Conservation (phyloP, 345 rosid species). For the Erucastrum elatum region DNA sequence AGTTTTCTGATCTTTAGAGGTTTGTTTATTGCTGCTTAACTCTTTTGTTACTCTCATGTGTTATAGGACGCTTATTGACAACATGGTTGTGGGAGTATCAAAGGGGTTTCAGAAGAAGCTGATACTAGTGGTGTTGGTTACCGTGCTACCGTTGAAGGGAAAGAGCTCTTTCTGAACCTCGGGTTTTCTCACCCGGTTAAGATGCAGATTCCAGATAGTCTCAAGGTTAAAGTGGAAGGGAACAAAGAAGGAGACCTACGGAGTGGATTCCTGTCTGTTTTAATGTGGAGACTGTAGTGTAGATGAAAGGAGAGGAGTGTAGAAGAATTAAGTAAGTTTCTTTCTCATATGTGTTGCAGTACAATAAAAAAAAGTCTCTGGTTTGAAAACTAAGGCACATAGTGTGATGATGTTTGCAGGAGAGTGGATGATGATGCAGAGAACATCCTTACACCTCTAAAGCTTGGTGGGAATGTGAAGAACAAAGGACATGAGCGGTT, state of each 20-base stretch:
- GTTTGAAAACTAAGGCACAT: not conserved
- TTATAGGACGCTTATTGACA: slow-evolving; percentile 81
- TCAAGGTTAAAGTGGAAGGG: slow-evolving; percentile 84
- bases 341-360: slow-evolving; percentile 2
- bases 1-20: not conserved
- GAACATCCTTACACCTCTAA: slow-evolving; percentile 51
- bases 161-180: slow-evolving; percentile 71
- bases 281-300: slow-evolving; percentile 56
- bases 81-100: slow-evolving; percentile 95
- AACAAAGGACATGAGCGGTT: slow-evolving; percentile 55
- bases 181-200: slow-evolving; percentile 95
- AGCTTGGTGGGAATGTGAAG: slow-evolving; percentile 66
- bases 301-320: slow-evolving; percentile 51
- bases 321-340: slow-evolving; percentile 53
- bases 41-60: not conserved
- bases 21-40: slow-evolving; percentile 9
- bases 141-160: slow-evolving; percentile 81
- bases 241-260: too few relatives aligned
- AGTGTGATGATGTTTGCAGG: slow-evolving; percentile 13
- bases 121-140: slow-evolving; percentile 82
- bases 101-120: slow-evolving; percentile 95
- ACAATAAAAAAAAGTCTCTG: not conserved
- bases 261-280: slow-evolving; percentile 47
- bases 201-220: slow-evolving; percentile 71
- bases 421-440: slow-evolving; percentile 54